phyloP scores from a whole-genome alignment of 805 yeast species.

The Schwanniomyces pseudopolymorphus region DNA sequence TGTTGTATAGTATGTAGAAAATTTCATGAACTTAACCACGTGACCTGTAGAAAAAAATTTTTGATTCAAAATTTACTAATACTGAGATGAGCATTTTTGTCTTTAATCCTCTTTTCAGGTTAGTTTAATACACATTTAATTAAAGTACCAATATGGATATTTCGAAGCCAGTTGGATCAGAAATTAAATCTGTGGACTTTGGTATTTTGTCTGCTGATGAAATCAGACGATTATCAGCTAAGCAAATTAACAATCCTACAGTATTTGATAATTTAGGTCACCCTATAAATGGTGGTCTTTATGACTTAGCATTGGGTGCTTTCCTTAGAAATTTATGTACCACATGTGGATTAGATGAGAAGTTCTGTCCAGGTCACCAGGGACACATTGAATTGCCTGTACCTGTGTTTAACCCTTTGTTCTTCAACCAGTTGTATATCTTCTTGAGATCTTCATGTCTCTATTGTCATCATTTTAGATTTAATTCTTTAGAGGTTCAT shows the following conservation, averaged over 20 bases:
- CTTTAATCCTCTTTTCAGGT: not conserved
- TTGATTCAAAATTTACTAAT: not conserved
- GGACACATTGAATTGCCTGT: conserved; percentile 97
- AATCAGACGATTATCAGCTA: conserved; percentile 83
- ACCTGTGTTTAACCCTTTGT: conserved; percentile 92
- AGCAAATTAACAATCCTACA: conserved; percentile 91
- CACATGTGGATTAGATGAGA: conserved; percentile 94
- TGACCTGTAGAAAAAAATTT: conserved; percentile 1
- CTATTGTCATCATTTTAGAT: conserved; percentile 83
- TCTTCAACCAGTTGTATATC: conserved; percentile 87
- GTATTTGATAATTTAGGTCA: conserved; percentile 97
- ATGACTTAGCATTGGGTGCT: conserved; percentile 95
- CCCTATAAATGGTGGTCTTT: conserved; percentile 90
- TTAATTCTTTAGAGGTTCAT: conserved; percentile 69
- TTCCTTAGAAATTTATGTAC: conserved; percentile 84
- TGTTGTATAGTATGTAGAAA: not conserved
- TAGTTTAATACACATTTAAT: not conserved
- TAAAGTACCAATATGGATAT: conserved; percentile 69
- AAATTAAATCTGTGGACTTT: conserved; percentile 89
- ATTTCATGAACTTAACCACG: conserved; percentile 3
- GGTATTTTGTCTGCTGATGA: conserved; percentile 81
- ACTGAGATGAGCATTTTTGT: conserved; percentile 6
- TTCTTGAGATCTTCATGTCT: conserved; percentile 83
- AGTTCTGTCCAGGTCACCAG: conserved; percentile 95
- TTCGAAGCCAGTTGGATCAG: conserved; percentile 94